These are phyloP conservation scores for Cyclotella baltica DNA, from an alignment of 108 stramenopile genomes.

Conservation along the genomic window DNA sequence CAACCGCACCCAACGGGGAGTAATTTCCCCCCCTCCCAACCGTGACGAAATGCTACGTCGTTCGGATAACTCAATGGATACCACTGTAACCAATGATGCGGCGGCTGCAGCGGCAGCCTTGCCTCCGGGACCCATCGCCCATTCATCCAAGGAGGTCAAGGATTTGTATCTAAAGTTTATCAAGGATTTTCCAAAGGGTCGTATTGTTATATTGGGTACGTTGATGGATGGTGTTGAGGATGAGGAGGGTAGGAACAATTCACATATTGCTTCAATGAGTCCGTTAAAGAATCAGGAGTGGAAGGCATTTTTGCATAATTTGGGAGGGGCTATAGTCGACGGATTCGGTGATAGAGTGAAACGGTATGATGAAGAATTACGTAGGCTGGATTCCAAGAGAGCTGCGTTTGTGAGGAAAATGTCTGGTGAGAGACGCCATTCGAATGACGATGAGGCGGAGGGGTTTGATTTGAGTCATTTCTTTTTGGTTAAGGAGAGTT, in stretches of 20 bases:
- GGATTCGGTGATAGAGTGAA: conserved; percentile 78
- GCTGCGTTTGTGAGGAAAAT: conserved; percentile 54
- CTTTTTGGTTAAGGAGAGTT: conserved; percentile 84
- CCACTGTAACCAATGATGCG: background rate
- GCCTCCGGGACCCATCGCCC: conserved; percentile 48
- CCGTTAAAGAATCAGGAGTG: conserved; percentile 69
- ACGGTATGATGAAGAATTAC: conserved; percentile 78
- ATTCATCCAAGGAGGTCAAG: conserved; percentile 59
- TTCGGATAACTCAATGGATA: background rate
- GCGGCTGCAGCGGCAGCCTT: conserved; percentile 30
- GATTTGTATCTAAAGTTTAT: conserved; percentile 68
- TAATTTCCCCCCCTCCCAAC: background rate
- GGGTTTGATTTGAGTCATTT: conserved; percentile 76
- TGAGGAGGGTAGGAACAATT: background rate
- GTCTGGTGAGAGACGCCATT: conserved; percentile 15
- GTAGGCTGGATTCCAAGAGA: conserved; percentile 65
- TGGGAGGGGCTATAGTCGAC: conserved; percentile 69
- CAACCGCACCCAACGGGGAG: conserved; percentile 28
- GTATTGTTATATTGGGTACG: conserved; percentile 67
- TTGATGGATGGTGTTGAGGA: conserved; percentile 42
- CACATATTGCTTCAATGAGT: conserved; percentile 18
- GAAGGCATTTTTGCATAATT: conserved; percentile 69
- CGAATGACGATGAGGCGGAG: background rate
- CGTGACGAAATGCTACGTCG: background rate
- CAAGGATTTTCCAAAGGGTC: conserved; percentile 82